phyloP scores from a whole-genome alignment of 345 rosid species.

The Populus tremula region DNA sequence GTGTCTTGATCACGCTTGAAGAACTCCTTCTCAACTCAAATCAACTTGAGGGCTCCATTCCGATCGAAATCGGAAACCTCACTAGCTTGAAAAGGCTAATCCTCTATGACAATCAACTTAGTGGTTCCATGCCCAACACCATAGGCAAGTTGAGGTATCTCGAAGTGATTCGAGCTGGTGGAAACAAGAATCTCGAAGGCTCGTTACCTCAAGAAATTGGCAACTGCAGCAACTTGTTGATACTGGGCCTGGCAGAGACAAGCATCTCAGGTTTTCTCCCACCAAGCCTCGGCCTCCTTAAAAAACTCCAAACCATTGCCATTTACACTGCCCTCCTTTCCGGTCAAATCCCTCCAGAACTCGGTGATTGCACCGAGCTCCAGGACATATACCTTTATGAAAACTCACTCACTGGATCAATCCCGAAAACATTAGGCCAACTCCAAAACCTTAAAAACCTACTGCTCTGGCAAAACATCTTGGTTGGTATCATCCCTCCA shows the following conservation, averaged over 20 bases:
- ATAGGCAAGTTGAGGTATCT: slow-evolving; percentile 59
- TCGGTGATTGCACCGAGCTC: slow-evolving; percentile 69
- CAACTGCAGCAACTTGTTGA: slow-evolving; percentile 53
- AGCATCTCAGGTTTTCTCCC: slow-evolving; percentile 82
- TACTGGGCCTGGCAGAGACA: slow-evolving; percentile 82
- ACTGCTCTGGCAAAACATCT: slow-evolving; percentile 70
- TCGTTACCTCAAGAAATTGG: slow-evolving; percentile 67
- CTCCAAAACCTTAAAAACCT: slow-evolving; percentile 53
- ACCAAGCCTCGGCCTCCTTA: slow-evolving; percentile 56
- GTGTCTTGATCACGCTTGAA: slow-evolving; percentile 47
- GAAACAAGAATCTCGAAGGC: slow-evolving; percentile 78
- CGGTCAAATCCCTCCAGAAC: slow-evolving; percentile 76
- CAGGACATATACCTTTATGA: slow-evolving; percentile 70
- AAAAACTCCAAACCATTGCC: slow-evolving; percentile 67
- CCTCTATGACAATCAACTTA: slow-evolving; percentile 67
- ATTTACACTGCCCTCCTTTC: slow-evolving; percentile 67
- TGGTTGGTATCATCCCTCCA: slow-evolving; percentile 65
- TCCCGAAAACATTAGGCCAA: slow-evolving; percentile 54
- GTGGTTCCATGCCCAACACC: slow-evolving; percentile 56
- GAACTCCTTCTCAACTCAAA: slow-evolving; percentile 62
- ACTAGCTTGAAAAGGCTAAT: slow-evolving; percentile 43
- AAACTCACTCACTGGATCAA: slow-evolving; percentile 69
- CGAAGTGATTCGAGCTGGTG: slow-evolving; percentile 70
- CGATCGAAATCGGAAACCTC: slow-evolving; percentile 57
- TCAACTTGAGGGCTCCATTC: slow-evolving; percentile 60